A percentile compares a stretch with the other conserved stretches of the same genome.
These are phyloP conservation scores for Claviceps sp. DNA, from an alignment of 2,329 filamentous ascomycete genomes.

Conservation along the genomic window DNA sequence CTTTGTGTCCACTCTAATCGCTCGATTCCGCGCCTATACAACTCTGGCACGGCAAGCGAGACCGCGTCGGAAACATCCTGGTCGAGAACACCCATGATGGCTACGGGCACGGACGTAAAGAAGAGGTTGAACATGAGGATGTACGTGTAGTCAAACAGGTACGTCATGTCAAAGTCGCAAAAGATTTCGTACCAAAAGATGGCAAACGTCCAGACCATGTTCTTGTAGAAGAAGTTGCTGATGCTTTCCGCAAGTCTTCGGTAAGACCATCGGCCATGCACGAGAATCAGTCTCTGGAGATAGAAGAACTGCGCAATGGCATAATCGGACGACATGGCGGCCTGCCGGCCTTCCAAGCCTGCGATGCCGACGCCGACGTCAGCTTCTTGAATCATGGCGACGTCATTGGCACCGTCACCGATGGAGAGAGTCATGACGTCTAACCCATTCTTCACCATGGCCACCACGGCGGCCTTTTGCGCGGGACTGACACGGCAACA, in stretches of 20 bases:
- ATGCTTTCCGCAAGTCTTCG: constrained; percentile 82
- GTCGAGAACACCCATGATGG: constrained; percentile 91
- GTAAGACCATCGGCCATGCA: constrained; percentile 96
- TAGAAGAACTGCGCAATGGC: constrained; percentile 91
- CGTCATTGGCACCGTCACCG: constrained; percentile 88
- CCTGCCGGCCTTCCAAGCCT: constrained; percentile 81
- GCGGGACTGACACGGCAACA: constrained; percentile 95
- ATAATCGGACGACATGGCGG: constrained; percentile 93
- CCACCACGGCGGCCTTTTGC: constrained; percentile 93
- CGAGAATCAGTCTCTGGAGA: constrained; percentile 69
- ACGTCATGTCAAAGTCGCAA: constrained; percentile 91
- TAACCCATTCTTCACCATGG: constrained; percentile 86
- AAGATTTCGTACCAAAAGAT: constrained; percentile 98
- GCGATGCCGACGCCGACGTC: constrained; percentile 95
- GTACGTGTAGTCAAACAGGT: constrained; percentile 95
- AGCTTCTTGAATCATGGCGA: constrained; percentile 95
- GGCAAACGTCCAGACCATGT: constrained; percentile 91
- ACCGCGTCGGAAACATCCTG: constrained; percentile 94
- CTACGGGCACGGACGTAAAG: constrained; percentile 89
- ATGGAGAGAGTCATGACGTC: constrained; percentile 94
- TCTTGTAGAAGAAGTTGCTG: constrained; percentile 99
- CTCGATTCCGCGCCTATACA: constrained; percentile 92
- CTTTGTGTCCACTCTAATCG: constrained; percentile 88
- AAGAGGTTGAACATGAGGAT: constrained; percentile 93
- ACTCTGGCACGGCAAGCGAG: constrained; percentile 83